These are phyloP conservation scores for Ophiostoma perfectum DNA, from an alignment of 2,329 filamentous ascomycete genomes.

Conservation along the genomic window DNA sequence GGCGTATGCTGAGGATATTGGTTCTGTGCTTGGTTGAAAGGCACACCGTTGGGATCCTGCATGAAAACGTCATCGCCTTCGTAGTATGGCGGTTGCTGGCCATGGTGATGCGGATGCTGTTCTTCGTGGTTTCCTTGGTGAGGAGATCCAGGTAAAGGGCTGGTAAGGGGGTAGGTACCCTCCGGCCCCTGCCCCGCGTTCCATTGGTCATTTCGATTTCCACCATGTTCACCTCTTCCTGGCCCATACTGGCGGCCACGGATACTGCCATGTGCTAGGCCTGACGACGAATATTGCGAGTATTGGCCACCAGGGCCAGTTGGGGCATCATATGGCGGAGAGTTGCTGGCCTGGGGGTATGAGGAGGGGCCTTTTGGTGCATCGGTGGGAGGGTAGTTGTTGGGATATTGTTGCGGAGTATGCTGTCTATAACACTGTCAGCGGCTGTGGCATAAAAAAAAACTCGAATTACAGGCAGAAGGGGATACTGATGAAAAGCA, in stretches of 20 bases:
- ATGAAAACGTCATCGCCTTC: conserved; percentile 19
- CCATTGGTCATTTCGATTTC: conserved; percentile 65
- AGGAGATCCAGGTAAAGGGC: conserved; percentile 25
- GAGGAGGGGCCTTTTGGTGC: conserved; percentile 49
- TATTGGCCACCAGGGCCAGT: conserved; percentile 53
- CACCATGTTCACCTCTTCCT: conserved; percentile 40
- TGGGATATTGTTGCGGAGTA: conserved; percentile 54
- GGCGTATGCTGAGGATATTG: not conserved
- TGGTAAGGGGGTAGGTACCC: conserved; percentile 31
- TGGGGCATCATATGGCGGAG: conserved; percentile 52
- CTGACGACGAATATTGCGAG: conserved; percentile 44
- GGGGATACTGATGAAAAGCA: not conserved
- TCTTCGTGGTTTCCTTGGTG: conserved; percentile 28
- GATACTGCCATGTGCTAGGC: conserved; percentile 49
- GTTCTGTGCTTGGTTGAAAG: not conserved
- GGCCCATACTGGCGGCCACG: conserved; percentile 54
- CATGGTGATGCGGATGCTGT: conserved; percentile 23
- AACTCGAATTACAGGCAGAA: too few relatives aligned
- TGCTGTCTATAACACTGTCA: not conserved
- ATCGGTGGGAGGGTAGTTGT: conserved; percentile 49
- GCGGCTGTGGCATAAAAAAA: conserved; percentile 15
- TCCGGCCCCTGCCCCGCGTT: conserved; percentile 45
- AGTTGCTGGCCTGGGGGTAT: conserved; percentile 31
- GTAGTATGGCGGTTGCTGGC: conserved; percentile 12
- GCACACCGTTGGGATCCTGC: conserved; percentile 11